A percentile compares a stretch with the other conserved stretches of the same genome.
Evolutionary conservation across 192 early-diverging fungal genomes (phyloP).

Genomic region (Linnemannia exigua): DNA sequence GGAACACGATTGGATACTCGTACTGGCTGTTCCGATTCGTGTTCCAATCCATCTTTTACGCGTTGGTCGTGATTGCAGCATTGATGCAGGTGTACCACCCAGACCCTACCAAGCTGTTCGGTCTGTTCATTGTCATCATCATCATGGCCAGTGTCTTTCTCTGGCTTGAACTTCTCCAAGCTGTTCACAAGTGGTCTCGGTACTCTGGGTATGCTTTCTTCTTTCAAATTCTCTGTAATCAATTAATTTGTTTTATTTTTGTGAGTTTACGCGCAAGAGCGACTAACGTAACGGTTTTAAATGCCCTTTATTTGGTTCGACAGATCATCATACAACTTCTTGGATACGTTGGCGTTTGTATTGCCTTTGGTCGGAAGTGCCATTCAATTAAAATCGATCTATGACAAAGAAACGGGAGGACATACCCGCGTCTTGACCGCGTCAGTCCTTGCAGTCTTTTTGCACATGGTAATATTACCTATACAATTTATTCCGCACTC

Average conservation of each 20-base stretch:
- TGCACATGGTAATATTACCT: conserved; percentile 8
- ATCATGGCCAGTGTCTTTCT: neutral
- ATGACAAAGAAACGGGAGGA: neutral
- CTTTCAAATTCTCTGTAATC: neutral
- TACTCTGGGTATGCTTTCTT: neutral
- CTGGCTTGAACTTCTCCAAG: conserved; percentile 11
- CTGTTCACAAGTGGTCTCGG: neutral
- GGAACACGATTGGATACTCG: conserved; percentile 16
- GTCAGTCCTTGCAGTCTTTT: neutral
- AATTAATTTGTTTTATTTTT: neutral
- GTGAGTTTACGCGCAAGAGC: no score
- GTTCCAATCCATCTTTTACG: neutral
- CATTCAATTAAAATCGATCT: neutral
- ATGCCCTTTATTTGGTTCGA: neutral
- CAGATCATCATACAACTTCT: neutral
- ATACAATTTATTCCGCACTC: neutral
- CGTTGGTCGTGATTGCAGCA: neutral
- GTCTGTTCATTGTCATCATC: neutral
- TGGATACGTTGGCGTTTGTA: neutral
- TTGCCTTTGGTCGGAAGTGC: conserved; percentile 8
- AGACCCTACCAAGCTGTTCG: neutral
- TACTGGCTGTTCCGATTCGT: conserved; percentile 11
- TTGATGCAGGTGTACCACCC: conserved; percentile 7
- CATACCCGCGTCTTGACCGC: neutral
- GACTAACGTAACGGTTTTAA: no score